Evolutionary conservation across 1,284 basidiomycete species (phyloP).

Genomic region (Sanghuangporus weigelae): DNA sequence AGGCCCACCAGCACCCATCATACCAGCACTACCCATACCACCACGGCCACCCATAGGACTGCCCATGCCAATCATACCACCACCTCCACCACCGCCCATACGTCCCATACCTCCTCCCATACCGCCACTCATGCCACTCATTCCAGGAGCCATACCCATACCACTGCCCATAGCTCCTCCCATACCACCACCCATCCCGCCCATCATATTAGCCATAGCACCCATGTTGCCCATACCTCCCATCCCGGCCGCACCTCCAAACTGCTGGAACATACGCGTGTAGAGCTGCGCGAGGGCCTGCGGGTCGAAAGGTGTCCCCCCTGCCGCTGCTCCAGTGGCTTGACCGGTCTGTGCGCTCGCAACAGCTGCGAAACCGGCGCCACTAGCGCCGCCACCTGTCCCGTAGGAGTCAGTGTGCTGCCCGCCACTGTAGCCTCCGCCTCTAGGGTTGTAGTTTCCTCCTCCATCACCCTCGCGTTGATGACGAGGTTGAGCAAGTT

Average conservation of each 20-base stretch:
- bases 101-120: constrained; percentile 35
- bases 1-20: constrained; percentile 32
- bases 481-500: constrained; percentile 84
- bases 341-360: not conserved
- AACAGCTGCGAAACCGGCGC: constrained; percentile 18
- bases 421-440: constrained; percentile 21
- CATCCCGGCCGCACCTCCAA: constrained; percentile 48
- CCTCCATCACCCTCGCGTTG: constrained; percentile 48
- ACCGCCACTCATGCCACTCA: constrained; percentile 32
- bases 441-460: constrained; percentile 8
- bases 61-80: constrained; percentile 30
- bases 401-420: constrained; percentile 22
- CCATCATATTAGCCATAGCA: constrained; percentile 31
- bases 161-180: constrained; percentile 30
- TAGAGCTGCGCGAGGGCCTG: constrained; percentile 77
- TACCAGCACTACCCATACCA: constrained; percentile 35
- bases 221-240: constrained; percentile 30
- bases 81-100: constrained; percentile 31
- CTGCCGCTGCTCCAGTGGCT: constrained; percentile 22
- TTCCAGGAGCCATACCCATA: constrained; percentile 26
- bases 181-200: constrained; percentile 34
- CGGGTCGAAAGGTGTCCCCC: constrained; percentile 68
- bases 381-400: constrained; percentile 25
- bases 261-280: constrained; percentile 77
- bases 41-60: constrained; percentile 41